These are phyloP conservation scores for Penicillium paradoxum DNA, from an alignment of 495 filamentous ascomycete species.

Conservation along the genomic window DNA sequence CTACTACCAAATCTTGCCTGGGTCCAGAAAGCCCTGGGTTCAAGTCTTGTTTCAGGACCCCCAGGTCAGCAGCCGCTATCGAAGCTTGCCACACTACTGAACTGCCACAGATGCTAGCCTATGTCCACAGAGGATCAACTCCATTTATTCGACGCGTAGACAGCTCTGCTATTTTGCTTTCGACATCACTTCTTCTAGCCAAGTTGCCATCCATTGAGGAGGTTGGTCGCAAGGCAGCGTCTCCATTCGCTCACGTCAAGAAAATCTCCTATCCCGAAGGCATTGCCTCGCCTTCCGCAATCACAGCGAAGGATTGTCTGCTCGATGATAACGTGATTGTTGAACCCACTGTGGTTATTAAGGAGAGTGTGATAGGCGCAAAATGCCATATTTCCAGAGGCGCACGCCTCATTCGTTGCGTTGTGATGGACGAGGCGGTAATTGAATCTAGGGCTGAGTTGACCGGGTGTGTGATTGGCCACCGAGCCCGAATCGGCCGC, in stretches of 20 bases:
- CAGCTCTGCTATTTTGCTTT: conserved; percentile 71
- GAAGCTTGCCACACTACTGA: conserved; percentile 9
- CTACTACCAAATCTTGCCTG: conserved; percentile 44
- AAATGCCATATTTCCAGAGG: conserved; percentile 76
- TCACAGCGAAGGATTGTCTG: conserved; percentile 70
- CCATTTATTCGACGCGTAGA: conserved; percentile 82
- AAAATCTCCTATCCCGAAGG: conserved; percentile 78
- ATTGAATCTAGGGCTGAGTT: conserved; percentile 72
- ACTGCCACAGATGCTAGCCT: conserved; percentile 68
- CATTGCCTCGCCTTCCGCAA: conserved; percentile 66
- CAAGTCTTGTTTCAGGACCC: conserved; percentile 27
- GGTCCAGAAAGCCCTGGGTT: not conserved
- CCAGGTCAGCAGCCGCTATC: conserved; percentile 8
- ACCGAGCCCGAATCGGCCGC: conserved; percentile 66
- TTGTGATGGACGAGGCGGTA: conserved; percentile 85
- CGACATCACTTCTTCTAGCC: conserved; percentile 78
- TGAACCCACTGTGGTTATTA: conserved; percentile 73
- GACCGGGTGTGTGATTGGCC: conserved; percentile 77
- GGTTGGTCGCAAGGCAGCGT: conserved; percentile 48
- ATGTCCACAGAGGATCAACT: conserved; percentile 54
- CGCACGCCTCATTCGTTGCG: conserved; percentile 68
- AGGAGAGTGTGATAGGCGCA: conserved; percentile 79
- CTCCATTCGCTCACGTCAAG: conserved; percentile 64
- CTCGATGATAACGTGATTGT: conserved; percentile 82
- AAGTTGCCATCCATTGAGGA: conserved; percentile 67